Evolutionary conservation across 768 basidiomycete genomes (phyloP), one percentile per base, ranked within the genome.

Genomic region (Phylloporus sp.): DNA sequence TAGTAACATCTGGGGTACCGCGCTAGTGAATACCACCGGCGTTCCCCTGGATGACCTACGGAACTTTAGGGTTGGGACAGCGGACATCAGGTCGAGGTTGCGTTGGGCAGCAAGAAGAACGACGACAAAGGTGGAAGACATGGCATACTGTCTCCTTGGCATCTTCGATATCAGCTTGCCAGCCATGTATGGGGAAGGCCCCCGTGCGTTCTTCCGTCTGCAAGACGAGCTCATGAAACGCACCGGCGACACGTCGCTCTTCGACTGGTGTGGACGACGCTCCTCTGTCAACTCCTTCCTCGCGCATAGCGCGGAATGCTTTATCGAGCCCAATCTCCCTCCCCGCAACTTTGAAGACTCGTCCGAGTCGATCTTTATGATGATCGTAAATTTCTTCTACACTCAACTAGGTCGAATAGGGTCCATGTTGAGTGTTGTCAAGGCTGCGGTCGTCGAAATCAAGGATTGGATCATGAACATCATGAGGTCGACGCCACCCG

Each of bases 141-240:
- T 50, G 50, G 55, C 63, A 9, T 66, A 66, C 44, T 65, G 58
- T 36, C 54, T 67, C 10, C 52, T 66, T 9, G 63, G 61, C 6
- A 47, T 67, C 23, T 63, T 66, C 32, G 61, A 65, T 18, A 46
- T 65, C 41, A 56, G 44, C 40, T 28, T 66, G 46, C 55, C 65
- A 5, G 52, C 53, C 3, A 42, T 55, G 26, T 65, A 66, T 14
- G 64, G 64, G 13, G 65, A 65, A 42, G 57, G 61, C 1, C 22
- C 24, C 17, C 56, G 54, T 24, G 65, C 64, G 9, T 66, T 66
- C 46, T 44, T 52, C 40, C 56, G 64, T 21, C 39, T 65, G 22
- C 61, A 62, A 38, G 59, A 61, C 18, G 61, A 62, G 18, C 47
- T 62, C 45, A 59, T 62, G 46, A 63, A 59, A 29, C 56, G 62